Percentiles rank a stretch among this genome's conserved stretches.
These are phyloP conservation scores for Acanthamoeba divionensis DNA, from an alignment of 208 protist species.

Conservation along the genomic window DNA sequence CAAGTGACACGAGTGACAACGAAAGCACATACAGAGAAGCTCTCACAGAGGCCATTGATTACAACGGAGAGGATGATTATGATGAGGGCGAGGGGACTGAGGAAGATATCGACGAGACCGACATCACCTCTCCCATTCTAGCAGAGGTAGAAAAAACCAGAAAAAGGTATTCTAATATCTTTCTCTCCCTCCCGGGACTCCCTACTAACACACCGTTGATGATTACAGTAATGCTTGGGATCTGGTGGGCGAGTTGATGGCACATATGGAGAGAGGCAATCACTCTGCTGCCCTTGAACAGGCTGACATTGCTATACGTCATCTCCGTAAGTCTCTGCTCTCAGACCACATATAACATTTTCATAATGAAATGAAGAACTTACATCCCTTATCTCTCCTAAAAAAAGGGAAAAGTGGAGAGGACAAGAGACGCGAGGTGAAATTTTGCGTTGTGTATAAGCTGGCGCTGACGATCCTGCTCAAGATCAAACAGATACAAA, in stretches of 20 bases:
- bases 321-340: neutral
- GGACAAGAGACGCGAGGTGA: neutral
- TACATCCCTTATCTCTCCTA: neutral
- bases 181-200: neutral
- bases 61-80: neutral
- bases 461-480: constrained; percentile 31
- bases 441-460: constrained; percentile 27
- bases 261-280: neutral
- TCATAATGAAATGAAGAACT: neutral
- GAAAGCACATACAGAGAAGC: too few species aligned
- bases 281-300: neutral
- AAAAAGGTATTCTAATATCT: neutral
- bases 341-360: neutral
- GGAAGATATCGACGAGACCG: neutral
- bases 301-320: constrained; percentile 7
- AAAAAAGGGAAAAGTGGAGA: constrained; percentile 4
- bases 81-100: neutral
- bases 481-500: constrained; percentile 11
- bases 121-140: neutral
- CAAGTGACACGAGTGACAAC: too few species aligned
- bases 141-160: neutral
- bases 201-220: neutral
- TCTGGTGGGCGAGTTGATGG: neutral
- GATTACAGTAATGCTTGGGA: neutral
- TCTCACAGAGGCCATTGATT: too few species aligned